Evolutionary conservation across 1,139 yeast species (phyloP).

Genomic region (Scheffersomyces stambukii): DNA sequence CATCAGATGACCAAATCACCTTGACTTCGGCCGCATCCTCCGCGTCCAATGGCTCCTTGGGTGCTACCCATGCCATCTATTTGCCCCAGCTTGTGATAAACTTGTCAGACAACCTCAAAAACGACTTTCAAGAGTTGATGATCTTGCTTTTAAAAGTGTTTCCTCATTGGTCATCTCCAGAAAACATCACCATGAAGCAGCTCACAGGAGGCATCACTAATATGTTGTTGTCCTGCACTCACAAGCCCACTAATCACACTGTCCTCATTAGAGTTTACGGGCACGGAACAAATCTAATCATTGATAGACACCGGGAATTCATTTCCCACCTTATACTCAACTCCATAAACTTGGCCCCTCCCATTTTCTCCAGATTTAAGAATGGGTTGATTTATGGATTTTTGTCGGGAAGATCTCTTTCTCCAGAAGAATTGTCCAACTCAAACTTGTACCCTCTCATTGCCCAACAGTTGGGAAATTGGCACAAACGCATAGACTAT

Average conservation of each 20-base stretch:
- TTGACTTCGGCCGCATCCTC: no score
- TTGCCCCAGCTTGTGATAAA: slow-evolving; percentile 36
- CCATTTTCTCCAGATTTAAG: slow-evolving; percentile 62
- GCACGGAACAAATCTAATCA: slow-evolving; percentile 67
- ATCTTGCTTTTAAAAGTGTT: slow-evolving; percentile 31
- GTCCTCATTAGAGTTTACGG: slow-evolving; percentile 74
- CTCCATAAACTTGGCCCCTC: slow-evolving; percentile 63
- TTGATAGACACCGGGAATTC: slow-evolving; percentile 73
- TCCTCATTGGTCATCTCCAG: slow-evolving; percentile 26
- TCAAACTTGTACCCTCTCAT: slow-evolving; percentile 50
- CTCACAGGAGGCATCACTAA: slow-evolving; percentile 82
- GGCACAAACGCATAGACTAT: slow-evolving; percentile 54
- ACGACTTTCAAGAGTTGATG: slow-evolving; percentile 29
- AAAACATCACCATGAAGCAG: slow-evolving; percentile 26
- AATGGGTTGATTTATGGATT: slow-evolving; percentile 76
- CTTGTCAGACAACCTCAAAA: slow-evolving; percentile 26
- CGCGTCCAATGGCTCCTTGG: no score
- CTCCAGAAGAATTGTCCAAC: slow-evolving; percentile 51
- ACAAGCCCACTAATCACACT: slow-evolving; percentile 23
- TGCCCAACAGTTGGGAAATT: slow-evolving; percentile 65
- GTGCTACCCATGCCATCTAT: slow-evolving; percentile 34
- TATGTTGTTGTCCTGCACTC: slow-evolving; percentile 55
- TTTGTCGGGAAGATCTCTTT: slow-evolving; percentile 60
- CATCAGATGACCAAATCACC: slow-evolving; percentile 9
- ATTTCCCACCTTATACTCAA: slow-evolving; percentile 65